Evolutionary conservation across 495 filamentous ascomycete species (phyloP).

Genomic region (Podospora tetraspora): DNA sequence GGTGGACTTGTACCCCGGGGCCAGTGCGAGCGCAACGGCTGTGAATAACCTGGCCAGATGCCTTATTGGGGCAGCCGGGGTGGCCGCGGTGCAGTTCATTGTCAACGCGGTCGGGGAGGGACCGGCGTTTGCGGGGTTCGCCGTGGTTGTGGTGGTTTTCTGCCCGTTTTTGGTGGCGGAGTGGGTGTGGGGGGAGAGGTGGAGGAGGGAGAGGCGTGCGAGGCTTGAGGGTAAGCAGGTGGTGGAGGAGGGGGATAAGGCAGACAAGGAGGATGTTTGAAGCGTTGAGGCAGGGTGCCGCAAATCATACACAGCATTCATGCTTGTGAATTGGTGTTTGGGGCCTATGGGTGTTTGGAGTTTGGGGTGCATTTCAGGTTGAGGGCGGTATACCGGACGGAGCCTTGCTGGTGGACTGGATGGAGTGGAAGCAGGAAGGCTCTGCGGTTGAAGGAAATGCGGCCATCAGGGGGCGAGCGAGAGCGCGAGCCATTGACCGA

Average conservation of each 20-base stretch:
- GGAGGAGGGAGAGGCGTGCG: slow-evolving; percentile 23
- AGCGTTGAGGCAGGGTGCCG: background rate
- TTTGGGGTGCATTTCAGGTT: background rate
- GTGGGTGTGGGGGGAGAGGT: slow-evolving; percentile 25
- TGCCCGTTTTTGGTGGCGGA: slow-evolving; percentile 44
- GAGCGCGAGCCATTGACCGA: background rate
- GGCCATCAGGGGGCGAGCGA: background rate
- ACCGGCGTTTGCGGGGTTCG: slow-evolving; percentile 58
- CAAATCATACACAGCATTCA: background rate
- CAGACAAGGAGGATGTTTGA: background rate
- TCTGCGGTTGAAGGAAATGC: background rate
- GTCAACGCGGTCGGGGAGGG: slow-evolving; percentile 54
- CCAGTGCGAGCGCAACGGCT: slow-evolving; percentile 56
- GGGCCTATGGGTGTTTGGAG: background rate
- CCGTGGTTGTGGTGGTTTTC: slow-evolving; percentile 40
- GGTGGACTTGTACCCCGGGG: slow-evolving; percentile 56
- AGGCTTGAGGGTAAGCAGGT: slow-evolving; percentile 15
- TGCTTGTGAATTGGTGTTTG: background rate
- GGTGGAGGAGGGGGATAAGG: background rate
- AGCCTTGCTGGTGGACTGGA: background rate
- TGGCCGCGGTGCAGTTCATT: slow-evolving; percentile 58
- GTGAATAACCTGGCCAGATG: slow-evolving; percentile 61
- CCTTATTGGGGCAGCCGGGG: slow-evolving; percentile 55
- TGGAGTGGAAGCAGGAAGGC: background rate
- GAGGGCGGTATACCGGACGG: background rate